These are phyloP conservation scores for Pestalotiopsis fici DNA, from an alignment of 2,329 filamentous ascomycete genomes.

Conservation along the genomic window DNA sequence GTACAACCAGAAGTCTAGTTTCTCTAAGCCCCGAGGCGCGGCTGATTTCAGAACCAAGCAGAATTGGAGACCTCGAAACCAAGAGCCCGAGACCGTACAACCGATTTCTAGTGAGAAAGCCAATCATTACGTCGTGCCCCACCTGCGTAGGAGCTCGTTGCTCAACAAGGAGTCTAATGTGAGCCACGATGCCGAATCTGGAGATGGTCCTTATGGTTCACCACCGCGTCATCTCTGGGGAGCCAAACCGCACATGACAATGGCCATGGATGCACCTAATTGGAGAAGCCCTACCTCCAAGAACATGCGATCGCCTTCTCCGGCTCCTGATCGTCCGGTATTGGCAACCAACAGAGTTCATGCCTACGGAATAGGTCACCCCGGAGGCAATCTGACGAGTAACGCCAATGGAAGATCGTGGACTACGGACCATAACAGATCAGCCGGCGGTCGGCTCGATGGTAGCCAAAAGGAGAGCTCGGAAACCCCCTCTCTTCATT, in stretches of 20 bases:
- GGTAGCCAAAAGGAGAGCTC: neutral
- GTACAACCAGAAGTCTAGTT: neutral
- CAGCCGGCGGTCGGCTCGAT: neutral
- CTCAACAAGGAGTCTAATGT: neutral
- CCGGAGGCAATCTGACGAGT: neutral
- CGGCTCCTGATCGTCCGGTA: neutral
- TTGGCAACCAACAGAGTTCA: neutral
- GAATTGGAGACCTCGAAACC: neutral
- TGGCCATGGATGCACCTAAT: neutral
- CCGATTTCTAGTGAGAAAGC: neutral
- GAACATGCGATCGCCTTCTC: neutral
- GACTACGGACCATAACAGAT: neutral
- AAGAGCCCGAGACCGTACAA: neutral
- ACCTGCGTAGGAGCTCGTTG: neutral
- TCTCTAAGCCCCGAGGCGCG: neutral
- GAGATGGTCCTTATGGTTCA: neutral
- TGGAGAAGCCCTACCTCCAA: neutral
- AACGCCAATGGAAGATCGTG: neutral
- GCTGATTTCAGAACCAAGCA: neutral
- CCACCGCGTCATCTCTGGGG: neutral
- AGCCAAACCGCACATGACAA: neutral
- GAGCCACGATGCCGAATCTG: neutral
- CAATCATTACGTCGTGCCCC: neutral
- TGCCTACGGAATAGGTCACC: neutral
- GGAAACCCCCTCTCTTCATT: neutral